phyloP scores from a whole-genome alignment of 2,329 filamentous ascomycete species.

The Pseudogymnoascus sp. region DNA sequence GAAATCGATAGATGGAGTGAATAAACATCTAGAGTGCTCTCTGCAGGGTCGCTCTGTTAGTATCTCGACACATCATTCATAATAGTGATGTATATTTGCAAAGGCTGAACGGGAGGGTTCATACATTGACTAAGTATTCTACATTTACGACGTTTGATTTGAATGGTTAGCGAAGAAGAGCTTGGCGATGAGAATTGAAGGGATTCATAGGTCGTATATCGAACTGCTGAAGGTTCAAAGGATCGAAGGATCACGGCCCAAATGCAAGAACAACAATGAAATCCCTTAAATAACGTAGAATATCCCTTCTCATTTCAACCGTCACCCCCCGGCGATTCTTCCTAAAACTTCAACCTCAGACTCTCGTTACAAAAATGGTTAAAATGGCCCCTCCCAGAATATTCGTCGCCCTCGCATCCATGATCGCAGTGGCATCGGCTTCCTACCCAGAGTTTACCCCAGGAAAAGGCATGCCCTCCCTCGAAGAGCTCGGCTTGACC shows the following conservation, averaged over 20 bases:
- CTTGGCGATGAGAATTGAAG: neutral
- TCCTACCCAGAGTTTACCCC: neutral
- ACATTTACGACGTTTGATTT: neutral
- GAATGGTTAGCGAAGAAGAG: neutral
- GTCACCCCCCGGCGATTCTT: neutral
- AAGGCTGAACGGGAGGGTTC: neutral
- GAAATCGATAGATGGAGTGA: neutral
- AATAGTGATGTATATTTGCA: neutral
- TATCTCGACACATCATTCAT: neutral
- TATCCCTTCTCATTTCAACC: neutral
- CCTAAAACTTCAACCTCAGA: neutral
- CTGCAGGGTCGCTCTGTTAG: neutral
- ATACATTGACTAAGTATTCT: neutral
- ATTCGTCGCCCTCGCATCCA: neutral
- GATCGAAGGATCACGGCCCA: neutral
- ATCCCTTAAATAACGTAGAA: neutral
- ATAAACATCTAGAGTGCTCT: neutral
- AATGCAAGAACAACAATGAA: neutral
- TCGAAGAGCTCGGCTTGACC: neutral
- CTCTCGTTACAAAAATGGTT: neutral
- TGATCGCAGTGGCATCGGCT: neutral
- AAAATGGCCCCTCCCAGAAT: neutral
- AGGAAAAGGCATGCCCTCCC: neutral
- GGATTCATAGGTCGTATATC: neutral
- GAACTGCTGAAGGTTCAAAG: neutral